phyloP scores from a whole-genome alignment of 2,329 filamentous ascomycete species.

The Dothiorella sarmentorum region DNA sequence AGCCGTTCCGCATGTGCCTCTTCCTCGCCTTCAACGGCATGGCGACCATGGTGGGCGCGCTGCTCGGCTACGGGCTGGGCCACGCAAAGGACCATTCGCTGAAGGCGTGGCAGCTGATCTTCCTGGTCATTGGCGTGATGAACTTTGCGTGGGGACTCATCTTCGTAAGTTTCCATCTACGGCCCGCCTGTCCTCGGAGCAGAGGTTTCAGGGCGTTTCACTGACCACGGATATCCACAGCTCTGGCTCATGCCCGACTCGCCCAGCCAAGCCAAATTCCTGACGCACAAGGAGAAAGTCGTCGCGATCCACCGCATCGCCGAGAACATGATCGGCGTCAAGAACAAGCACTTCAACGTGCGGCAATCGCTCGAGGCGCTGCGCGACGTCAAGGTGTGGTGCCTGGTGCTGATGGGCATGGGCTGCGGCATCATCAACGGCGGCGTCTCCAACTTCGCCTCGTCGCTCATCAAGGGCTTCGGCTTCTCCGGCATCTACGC shows the following conservation, averaged over 20 bases:
- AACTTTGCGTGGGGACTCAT: conserved; percentile 37
- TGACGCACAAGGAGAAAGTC: conserved; percentile 38
- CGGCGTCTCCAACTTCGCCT: conserved; percentile 50
- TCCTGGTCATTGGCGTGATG: conserved; percentile 36
- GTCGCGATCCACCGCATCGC: conserved; percentile 41
- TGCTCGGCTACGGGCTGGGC: conserved; percentile 36
- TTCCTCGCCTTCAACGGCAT: conserved; percentile 40
- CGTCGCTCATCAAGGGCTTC: conserved; percentile 45
- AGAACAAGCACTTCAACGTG: conserved; percentile 37
- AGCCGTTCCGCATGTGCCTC: conserved; percentile 47
- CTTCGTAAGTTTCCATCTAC: conserved; percentile 22
- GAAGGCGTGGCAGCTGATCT: conserved; percentile 37
- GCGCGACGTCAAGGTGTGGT: conserved; percentile 40
- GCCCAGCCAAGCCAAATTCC: conserved; percentile 35
- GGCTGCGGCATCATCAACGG: conserved; percentile 49
- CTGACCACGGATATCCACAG: neutral
- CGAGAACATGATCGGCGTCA: conserved; percentile 42
- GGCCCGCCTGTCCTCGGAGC: too few species aligned
- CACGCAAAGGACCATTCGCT: conserved; percentile 28
- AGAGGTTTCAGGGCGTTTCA: neutral
- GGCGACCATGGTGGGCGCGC: conserved; percentile 36
- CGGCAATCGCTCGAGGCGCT: conserved; percentile 41
- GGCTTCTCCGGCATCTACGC: conserved; percentile 41
- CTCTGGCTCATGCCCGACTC: conserved; percentile 38
- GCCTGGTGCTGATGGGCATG: conserved; percentile 41